Evolutionary conservation across 306 rosid genomes (phyloP), one percentile per base, ranked within the genome.

Genomic region (Gastrolobium villosum): DNA sequence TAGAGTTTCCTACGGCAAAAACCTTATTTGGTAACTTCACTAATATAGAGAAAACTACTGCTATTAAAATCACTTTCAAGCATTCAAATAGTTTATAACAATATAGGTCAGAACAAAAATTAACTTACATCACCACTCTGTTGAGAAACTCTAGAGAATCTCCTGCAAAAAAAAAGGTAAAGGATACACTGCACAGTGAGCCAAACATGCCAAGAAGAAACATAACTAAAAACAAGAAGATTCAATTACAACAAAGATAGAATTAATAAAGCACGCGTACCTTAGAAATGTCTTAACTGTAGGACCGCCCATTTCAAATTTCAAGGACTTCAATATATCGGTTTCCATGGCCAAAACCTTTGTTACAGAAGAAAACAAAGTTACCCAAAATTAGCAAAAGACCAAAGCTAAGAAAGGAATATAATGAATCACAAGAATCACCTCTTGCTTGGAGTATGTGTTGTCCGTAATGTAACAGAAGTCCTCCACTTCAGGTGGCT

Each of bases 271-370:
- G 26, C n/a, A n/a, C n/a, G n/a, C n/a, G n/a, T n/a, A 70, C 99
- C 99, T 95, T 72, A 95, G 80, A 78, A 93, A 91, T 44, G 96
- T 88, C 85, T 84, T 89, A 49, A 86, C 87, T 0, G 99, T 93
- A 37, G 99, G 98, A 80, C 84, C 89, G 2, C 99, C 98, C 90
- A 93, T 35, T 83, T 95, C 97, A 82, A 93, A 95, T 30, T 84
- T 88, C 78, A 95, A 76, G 11, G 89, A 56, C 78, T 85, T 87
- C 3, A 95, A 91, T 61, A 95, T 77, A 10, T 90, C 96, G 81
- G 94, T 94, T 78, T 95, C 99, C 99, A 95, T 93, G 35, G 63
- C 65, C 81, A 93, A 83, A 66, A 93, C 94, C 99, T 95, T 76
- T 13, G 43, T 4, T 63, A 69, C 11, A 63, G 9, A 72, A 9